Evolutionary conservation across 169 alveolate genomes (phyloP).

Genomic region (Prorocentrum cordatum): DNA sequence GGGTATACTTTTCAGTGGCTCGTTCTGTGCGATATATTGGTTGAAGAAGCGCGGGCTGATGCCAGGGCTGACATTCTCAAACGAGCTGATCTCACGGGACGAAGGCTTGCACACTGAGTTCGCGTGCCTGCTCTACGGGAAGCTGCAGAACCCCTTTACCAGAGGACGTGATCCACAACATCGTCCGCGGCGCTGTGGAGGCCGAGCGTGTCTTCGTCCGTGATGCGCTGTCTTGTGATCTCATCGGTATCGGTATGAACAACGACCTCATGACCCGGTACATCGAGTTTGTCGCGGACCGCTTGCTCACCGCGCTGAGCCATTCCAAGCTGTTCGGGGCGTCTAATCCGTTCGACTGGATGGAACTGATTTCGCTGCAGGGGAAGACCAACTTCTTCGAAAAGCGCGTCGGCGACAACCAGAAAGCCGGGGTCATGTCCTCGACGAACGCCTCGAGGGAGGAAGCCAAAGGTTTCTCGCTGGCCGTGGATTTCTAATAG

Average conservation of each 20-base stretch:
- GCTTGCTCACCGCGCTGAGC: slow-evolving; percentile 90
- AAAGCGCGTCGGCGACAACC: slow-evolving; percentile 96
- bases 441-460: no score
- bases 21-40: slow-evolving; percentile 98
- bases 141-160: slow-evolving; percentile 83
- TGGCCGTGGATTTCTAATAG: no score
- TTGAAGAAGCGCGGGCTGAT: slow-evolving; percentile 93
- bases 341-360: slow-evolving; percentile 96
- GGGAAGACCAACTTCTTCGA: slow-evolving; percentile 99
- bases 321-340: slow-evolving; percentile 86
- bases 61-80: slow-evolving; percentile 94
- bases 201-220: slow-evolving; percentile 93
- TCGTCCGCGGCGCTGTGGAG: slow-evolving; percentile 93
- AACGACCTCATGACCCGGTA: slow-evolving; percentile 90
- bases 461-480: no score
- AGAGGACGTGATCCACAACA: slow-evolving; percentile 85
- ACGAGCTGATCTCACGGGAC: slow-evolving; percentile 96
- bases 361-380: slow-evolving; percentile 94
- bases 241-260: slow-evolving; percentile 99
- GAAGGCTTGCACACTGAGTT: slow-evolving; percentile 99
- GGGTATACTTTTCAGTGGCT: slow-evolving; percentile 96
- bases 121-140: slow-evolving; percentile 91
- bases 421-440: no score
- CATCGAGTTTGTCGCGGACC: slow-evolving; percentile 96
- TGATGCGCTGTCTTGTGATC: slow-evolving; percentile 94